Percentiles rank a stretch among this genome's conserved stretches.
phyloP scores from a whole-genome alignment of 179 eudicot genomes.

The Sideroxylon spinosum region DNA sequence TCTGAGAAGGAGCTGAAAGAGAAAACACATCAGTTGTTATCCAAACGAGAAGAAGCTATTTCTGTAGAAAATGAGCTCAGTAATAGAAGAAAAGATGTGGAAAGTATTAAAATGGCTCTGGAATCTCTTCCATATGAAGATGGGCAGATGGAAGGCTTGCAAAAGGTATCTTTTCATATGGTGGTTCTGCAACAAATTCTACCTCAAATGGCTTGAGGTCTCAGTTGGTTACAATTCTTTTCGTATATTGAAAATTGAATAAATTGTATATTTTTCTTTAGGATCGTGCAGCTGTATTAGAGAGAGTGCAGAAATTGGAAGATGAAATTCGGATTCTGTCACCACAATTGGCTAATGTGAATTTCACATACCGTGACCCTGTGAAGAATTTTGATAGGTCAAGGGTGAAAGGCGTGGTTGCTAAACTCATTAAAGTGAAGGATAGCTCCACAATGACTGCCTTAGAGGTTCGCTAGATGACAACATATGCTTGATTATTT shows the following conservation, averaged over 20 bases:
- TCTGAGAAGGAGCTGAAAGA: slow-evolving; percentile 81
- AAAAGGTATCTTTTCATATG: slow-evolving; percentile 43
- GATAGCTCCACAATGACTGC: slow-evolving; percentile 87
- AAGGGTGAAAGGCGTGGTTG: slow-evolving; percentile 90
- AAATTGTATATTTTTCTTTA: slow-evolving; percentile 21
- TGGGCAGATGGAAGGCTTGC: slow-evolving; percentile 68
- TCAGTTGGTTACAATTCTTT: neutral
- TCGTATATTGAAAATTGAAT: neutral
- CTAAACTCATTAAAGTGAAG: slow-evolving; percentile 91
- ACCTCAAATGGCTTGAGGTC: neutral
- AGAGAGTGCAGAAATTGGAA: slow-evolving; percentile 66
- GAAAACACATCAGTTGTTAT: slow-evolving; percentile 59
- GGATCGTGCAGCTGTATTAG: slow-evolving; percentile 72
- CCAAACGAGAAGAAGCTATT: slow-evolving; percentile 77
- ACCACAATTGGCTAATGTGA: slow-evolving; percentile 67
- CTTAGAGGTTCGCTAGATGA: slow-evolving; percentile 61
- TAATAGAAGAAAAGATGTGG: slow-evolving; percentile 59
- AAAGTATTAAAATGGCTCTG: slow-evolving; percentile 50
- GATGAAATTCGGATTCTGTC: slow-evolving; percentile 62
- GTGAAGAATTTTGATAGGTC: slow-evolving; percentile 76
- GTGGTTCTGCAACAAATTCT: slow-evolving; percentile 1
- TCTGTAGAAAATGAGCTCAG: slow-evolving; percentile 72
- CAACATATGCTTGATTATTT: neutral
- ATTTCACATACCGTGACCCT: slow-evolving; percentile 79
- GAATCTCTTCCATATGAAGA: slow-evolving; percentile 70